These are phyloP conservation scores for Alternaria sp. DNA, from an alignment of 2,329 filamentous ascomycete genomes.

Conservation along the genomic window DNA sequence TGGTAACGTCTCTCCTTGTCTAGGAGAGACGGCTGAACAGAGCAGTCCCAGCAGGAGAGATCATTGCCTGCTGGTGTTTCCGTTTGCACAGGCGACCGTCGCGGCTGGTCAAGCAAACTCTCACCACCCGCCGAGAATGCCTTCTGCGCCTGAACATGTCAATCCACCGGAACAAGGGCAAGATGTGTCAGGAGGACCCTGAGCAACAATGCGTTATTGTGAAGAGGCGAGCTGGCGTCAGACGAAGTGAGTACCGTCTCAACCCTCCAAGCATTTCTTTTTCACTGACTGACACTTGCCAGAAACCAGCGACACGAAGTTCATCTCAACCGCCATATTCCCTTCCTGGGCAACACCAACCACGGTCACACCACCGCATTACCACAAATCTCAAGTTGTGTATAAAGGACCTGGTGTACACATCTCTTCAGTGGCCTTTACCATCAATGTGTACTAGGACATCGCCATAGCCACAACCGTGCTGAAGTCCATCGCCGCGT, in stretches of 20 bases:
- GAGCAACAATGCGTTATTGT: background rate
- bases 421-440: no score
- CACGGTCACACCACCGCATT: no score
- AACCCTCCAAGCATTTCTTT: background rate
- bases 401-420: no score
- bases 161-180: background rate
- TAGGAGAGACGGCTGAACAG: conserved; percentile 13
- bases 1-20: conserved; percentile 13
- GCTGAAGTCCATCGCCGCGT: conserved; percentile 7
- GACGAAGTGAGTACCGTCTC: background rate
- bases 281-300: background rate
- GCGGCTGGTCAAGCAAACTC: conserved; percentile 1
- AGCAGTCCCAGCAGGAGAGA: conserved; percentile 16
- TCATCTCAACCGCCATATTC: no score
- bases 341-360: no score
- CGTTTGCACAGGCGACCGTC: conserved; percentile 1
- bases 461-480: conserved; percentile 6
- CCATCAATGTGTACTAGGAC: background rate
- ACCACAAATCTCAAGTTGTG: no score
- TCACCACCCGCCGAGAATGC: background rate
- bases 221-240: conserved; percentile 5
- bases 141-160: background rate
- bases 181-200: conserved; percentile 1
- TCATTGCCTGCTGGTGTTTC: conserved; percentile 1
- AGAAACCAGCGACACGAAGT: conserved; percentile 1